These are phyloP conservation scores for Conidiobolus coronatus DNA, from an alignment of 371 early-diverging fungal genomes.

Conservation along the genomic window DNA sequence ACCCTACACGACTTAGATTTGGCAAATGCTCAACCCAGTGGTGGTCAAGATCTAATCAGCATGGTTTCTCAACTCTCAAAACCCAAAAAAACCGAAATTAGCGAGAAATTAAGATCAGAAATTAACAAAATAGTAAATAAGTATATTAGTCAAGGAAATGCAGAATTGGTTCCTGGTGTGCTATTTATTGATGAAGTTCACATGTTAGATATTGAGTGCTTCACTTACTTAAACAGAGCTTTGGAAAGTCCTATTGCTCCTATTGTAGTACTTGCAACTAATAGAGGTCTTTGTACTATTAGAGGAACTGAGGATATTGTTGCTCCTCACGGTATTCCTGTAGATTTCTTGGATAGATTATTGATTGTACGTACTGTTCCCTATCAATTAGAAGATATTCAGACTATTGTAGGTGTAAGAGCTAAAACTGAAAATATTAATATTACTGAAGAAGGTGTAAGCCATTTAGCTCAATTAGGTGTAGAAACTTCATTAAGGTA, in stretches of 20 bases:
- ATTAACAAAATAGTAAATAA: conserved; percentile 98
- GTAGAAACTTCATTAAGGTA: conserved; percentile 41
- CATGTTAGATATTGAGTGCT: conserved; percentile 97
- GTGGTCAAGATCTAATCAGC: conserved; percentile 91
- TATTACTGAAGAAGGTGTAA: conserved; percentile 47
- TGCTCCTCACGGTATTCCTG: conserved; percentile 90
- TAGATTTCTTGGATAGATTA: conserved; percentile 89
- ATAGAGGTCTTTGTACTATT: conserved; percentile 88
- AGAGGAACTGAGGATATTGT: conserved; percentile 78
- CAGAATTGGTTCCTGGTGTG: conserved; percentile 93
- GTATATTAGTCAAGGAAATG: conserved; percentile 96
- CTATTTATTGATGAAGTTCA: conserved; percentile 97
- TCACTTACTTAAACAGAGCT: conserved; percentile 93
- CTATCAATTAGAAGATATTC: conserved; percentile 77
- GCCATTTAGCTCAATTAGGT: conserved; percentile 57
- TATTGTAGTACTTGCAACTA: conserved; percentile 95
- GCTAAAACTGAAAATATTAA: conserved; percentile 73
- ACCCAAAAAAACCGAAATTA: conserved; percentile 96
- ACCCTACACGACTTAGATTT: conserved; percentile 97
- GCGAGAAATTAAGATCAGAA: conserved; percentile 87
- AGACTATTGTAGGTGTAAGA: conserved; percentile 69
- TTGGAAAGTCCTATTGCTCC: conserved; percentile 85
- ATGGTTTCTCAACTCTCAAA: conserved; percentile 93
- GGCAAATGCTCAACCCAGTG: conserved; percentile 92
- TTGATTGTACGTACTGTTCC: conserved; percentile 85